phyloP scores from a whole-genome alignment of 371 early-diverging fungal species.

The Syncephalastrum contaminatum region DNA sequence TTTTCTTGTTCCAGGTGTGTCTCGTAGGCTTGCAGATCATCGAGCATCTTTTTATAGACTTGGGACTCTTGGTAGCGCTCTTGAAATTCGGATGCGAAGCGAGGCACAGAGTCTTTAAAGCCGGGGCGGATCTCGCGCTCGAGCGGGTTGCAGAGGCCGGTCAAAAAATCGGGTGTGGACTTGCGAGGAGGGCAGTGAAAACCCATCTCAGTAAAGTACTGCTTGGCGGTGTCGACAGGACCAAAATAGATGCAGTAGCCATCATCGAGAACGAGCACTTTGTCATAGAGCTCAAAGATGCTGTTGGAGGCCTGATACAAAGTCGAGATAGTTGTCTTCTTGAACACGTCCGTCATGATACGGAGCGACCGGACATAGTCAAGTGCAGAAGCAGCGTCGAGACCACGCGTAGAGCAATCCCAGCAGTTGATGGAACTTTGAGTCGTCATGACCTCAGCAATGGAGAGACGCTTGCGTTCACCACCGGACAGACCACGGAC shows the following conservation, averaged over 20 bases:
- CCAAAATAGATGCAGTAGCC: constrained; percentile 79
- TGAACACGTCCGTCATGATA: constrained; percentile 61
- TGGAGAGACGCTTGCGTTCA: constrained; percentile 86
- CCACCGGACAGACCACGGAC: constrained; percentile 85
- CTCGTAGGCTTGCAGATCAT: constrained; percentile 42
- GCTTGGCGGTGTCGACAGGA: constrained; percentile 58
- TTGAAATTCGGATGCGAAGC: constrained; percentile 48
- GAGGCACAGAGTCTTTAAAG: constrained; percentile 48
- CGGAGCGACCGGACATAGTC: constrained; percentile 72
- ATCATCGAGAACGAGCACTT: constrained; percentile 65
- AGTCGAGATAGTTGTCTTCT: constrained; percentile 63
- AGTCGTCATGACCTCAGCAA: constrained; percentile 85
- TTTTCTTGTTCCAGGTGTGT: constrained; percentile 18
- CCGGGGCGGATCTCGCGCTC: constrained; percentile 60
- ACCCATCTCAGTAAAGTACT: constrained; percentile 69
- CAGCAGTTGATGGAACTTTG: constrained; percentile 73
- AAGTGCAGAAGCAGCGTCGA: constrained; percentile 88
- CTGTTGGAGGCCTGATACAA: constrained; percentile 73
- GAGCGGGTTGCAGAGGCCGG: constrained; percentile 65
- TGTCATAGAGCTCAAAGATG: constrained; percentile 77
- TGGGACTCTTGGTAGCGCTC: constrained; percentile 36
- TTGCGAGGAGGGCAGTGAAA: constrained; percentile 70
- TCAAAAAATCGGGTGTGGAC: constrained; percentile 71
- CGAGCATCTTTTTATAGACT: constrained; percentile 31
- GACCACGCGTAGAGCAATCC: constrained; percentile 88